A percentile compares a stretch with the other conserved stretches of the same genome.
phyloP scores from a whole-genome alignment of 2,329 filamentous ascomycete genomes.

The Fusarium albidum region DNA sequence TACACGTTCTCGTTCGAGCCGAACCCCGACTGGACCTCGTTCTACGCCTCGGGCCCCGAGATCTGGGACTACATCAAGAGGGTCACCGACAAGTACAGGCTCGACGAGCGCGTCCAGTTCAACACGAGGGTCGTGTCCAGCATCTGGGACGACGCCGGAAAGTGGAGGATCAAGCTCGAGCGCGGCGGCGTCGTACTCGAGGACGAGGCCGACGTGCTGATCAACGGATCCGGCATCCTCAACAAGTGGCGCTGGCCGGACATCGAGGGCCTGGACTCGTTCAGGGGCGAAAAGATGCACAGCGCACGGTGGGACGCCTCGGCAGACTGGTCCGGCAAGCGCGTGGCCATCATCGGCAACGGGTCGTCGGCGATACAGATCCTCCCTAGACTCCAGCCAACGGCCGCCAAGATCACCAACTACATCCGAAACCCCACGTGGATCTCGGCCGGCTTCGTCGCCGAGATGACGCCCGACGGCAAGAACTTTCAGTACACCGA shows the following conservation, averaged over 20 bases:
- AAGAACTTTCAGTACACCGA: slow-evolving; percentile 41
- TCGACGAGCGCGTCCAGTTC: slow-evolving; percentile 13
- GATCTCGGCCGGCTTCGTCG: slow-evolving; percentile 34
- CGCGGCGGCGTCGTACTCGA: no score
- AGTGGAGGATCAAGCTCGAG: no score
- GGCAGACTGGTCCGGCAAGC: slow-evolving; percentile 53
- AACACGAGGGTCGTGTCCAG: not conserved
- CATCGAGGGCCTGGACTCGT: slow-evolving; percentile 57
- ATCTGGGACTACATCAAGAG: slow-evolving; percentile 15
- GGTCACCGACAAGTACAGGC: slow-evolving; percentile 5
- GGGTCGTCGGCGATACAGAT: slow-evolving; percentile 62
- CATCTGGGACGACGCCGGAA: slow-evolving; percentile 14
- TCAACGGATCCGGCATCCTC: not conserved
- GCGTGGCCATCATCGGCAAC: slow-evolving; percentile 59
- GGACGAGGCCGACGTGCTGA: no score
- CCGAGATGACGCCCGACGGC: slow-evolving; percentile 27
- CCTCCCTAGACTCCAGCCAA: slow-evolving; percentile 51
- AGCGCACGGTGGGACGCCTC: slow-evolving; percentile 44
- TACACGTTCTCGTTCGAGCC: slow-evolving; percentile 18
- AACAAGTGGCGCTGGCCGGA: slow-evolving; percentile 50
- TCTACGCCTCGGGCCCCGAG: slow-evolving; percentile 9
- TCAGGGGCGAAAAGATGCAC: slow-evolving; percentile 60
- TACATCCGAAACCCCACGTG: slow-evolving; percentile 40
- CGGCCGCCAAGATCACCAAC: slow-evolving; percentile 23
- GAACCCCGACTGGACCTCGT: slow-evolving; percentile 15